Evolutionary conservation across 2,329 filamentous ascomycete species (phyloP).

Genomic region (Nakataea oryzae): DNA sequence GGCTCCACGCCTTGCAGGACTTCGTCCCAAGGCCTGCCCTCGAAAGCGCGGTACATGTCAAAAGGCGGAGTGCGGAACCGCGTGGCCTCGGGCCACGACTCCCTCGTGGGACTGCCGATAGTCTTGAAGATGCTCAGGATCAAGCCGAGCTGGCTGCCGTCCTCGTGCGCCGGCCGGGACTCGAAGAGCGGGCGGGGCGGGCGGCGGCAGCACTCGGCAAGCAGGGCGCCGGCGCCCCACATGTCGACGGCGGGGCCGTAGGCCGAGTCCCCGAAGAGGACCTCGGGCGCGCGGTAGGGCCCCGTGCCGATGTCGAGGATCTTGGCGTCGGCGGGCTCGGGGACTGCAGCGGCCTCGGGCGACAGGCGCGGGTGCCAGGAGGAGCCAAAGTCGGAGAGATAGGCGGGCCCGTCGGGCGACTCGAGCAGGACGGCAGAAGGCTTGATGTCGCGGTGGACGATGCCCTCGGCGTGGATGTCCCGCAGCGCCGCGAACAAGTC

Average conservation of each 20-base stretch:
- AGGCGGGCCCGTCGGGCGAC: constrained; percentile 58
- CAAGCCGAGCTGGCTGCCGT: constrained; percentile 84
- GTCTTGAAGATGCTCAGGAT: constrained; percentile 90
- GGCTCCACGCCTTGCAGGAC: constrained; percentile 53
- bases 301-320: constrained; percentile 92
- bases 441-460: constrained; percentile 91
- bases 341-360: constrained; percentile 25
- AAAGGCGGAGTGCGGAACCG: constrained; percentile 67
- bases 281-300: constrained; percentile 78
- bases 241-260: constrained; percentile 73
- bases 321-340: constrained; percentile 57
- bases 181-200: constrained; percentile 62
- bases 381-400: constrained; percentile 85
- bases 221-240: constrained; percentile 79
- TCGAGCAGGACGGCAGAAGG: constrained; percentile 77
- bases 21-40: constrained; percentile 54
- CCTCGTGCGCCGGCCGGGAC: constrained; percentile 58
- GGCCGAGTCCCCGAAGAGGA: constrained; percentile 69
- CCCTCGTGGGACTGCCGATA: constrained; percentile 72
- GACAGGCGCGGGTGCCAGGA: constrained; percentile 62
- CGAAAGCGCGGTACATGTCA: constrained; percentile 76
- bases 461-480: constrained; percentile 61
- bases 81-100: constrained; percentile 72
- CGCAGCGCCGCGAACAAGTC: constrained; percentile 63
- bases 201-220: constrained; percentile 59